Base-by-base conservation (phyloP, 106 monocot species). In the Dendrobium chrysotoxum region DNA sequence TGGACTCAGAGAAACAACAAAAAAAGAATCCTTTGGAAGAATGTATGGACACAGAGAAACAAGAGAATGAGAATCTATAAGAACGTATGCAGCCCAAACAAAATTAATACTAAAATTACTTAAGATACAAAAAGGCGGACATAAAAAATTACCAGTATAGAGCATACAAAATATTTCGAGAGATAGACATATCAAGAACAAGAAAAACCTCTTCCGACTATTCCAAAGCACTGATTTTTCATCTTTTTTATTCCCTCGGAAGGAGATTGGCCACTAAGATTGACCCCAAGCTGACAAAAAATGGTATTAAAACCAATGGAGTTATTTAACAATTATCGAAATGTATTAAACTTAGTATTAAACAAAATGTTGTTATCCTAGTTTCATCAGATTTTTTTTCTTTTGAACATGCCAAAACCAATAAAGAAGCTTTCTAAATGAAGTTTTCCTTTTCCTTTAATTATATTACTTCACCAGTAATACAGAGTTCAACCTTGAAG, bases 371-470 rank as follows among this genome's bases (percentile, higher is more conserved):
- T n/a, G n/a, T n/a, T n/a, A n/a, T n/a, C n/a, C n/a, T n/a, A n/a
- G n/a, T n/a, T n/a, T n/a, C n/a, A n/a, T n/a, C n/a, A n/a, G n/a
- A n/a, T n/a, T n/a, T n/a, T 4, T 58, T 7, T 21, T 58, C 57
- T 5, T 4, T 8, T 28, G 31, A 9, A 12, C 68, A 68, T 68
- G 68, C 28, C 30, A 68, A 73, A 11, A 5, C 40, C 40, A 40
- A 40, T n/a, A 18, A 73, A 73, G 20, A 73, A 7, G 3, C 40
- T 40, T 73, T 73, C 68, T 40, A 40, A 77, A 26, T 66, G 65
- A 77, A 45, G 42, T 20, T 23, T 81, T 95, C 98, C 95, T 90
- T 87, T 99, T 79, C 78, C 83, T 54, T 82, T 85, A n/a, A n/a
- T n/a, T n/a, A n/a, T 38, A 91, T 85, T 44, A 84, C 74, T 72